Evolutionary conservation across 257 asterid species (phyloP).

Genomic region (Ballota nigra): DNA sequence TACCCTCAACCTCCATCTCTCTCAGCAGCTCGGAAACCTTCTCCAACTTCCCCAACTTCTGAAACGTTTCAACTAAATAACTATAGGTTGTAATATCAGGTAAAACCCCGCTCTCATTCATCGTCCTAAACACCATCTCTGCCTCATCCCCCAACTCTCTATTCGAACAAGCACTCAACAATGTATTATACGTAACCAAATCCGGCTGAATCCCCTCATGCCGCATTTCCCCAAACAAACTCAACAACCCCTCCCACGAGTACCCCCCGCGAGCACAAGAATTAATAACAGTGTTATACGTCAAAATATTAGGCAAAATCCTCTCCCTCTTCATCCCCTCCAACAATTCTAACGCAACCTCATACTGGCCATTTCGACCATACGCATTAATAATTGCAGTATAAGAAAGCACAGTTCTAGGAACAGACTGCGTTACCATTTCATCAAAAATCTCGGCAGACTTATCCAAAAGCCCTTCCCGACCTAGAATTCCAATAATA

Average conservation of each 20-base stretch:
- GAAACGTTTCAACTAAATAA: slow-evolving; percentile 80
- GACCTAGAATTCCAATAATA: slow-evolving; percentile 75
- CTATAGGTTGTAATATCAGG: slow-evolving; percentile 79
- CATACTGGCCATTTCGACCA: slow-evolving; percentile 85
- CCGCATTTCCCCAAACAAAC: slow-evolving; percentile 94
- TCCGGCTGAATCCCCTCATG: slow-evolving; percentile 96
- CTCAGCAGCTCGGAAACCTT: slow-evolving; percentile 70
- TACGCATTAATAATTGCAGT: slow-evolving; percentile 87
- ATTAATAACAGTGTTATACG: slow-evolving; percentile 85
- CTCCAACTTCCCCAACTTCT: slow-evolving; percentile 66
- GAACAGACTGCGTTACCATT: slow-evolving; percentile 59
- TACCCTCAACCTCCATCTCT: slow-evolving; percentile 88
- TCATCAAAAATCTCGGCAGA: slow-evolving; percentile 83
- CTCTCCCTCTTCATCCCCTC: slow-evolving; percentile 78
- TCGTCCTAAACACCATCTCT: slow-evolving; percentile 92
- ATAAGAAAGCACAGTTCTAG: slow-evolving; percentile 68
- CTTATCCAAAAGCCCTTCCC: slow-evolving; percentile 86
- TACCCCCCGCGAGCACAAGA: slow-evolving; percentile 92
- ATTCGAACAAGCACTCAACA: slow-evolving; percentile 79
- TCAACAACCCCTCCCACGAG: slow-evolving; percentile 92
- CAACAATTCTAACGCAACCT: slow-evolving; percentile 59
- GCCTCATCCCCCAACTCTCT: slow-evolving; percentile 90
- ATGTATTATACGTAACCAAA: slow-evolving; percentile 82
- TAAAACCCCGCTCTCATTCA: slow-evolving; percentile 89
- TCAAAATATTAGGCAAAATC: slow-evolving; percentile 71